Conservation (phyloP, 106 monocot species). For the Dioscorea zingiberensis region DNA sequence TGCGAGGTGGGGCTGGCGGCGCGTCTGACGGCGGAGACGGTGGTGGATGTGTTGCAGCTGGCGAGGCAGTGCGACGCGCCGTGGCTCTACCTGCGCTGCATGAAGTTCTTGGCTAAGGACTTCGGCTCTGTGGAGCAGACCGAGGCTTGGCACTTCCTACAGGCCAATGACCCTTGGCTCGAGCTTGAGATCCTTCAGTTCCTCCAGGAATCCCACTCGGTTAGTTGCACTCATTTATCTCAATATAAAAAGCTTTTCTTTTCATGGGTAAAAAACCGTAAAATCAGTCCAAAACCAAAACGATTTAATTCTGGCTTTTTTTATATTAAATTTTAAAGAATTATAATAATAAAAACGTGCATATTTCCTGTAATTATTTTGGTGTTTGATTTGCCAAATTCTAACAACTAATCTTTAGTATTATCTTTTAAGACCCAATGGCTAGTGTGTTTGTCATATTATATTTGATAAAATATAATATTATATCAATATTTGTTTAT, state of each 20-base stretch:
- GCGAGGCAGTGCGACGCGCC: constrained; percentile 56
- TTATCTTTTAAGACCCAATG: no score
- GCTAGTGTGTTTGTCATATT: no score
- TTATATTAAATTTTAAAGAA: background rate
- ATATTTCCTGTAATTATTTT: background rate
- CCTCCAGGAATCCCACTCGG: constrained; percentile 49
- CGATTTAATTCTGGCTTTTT: background rate
- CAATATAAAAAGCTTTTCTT: no score
- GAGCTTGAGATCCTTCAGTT: constrained; percentile 64
- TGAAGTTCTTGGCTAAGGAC: constrained; percentile 40
- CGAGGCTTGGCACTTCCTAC: constrained; percentile 56
- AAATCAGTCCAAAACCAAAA: no score
- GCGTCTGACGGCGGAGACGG: constrained; percentile 21
- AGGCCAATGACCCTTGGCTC: constrained; percentile 50
- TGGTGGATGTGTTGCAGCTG: constrained; percentile 31
- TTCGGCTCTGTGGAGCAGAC: constrained; percentile 49
- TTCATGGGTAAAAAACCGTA: no score
- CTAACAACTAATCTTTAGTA: no score
- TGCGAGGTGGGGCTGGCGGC: constrained; percentile 28
- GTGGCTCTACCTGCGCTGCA: constrained; percentile 44
- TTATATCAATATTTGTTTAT: no score
- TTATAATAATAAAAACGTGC: background rate
- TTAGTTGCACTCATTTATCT: background rate
- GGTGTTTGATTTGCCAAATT: no score
- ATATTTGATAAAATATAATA: no score